Conservation (phyloP, 257 asterid species). For the Solanum okadae region DNA sequence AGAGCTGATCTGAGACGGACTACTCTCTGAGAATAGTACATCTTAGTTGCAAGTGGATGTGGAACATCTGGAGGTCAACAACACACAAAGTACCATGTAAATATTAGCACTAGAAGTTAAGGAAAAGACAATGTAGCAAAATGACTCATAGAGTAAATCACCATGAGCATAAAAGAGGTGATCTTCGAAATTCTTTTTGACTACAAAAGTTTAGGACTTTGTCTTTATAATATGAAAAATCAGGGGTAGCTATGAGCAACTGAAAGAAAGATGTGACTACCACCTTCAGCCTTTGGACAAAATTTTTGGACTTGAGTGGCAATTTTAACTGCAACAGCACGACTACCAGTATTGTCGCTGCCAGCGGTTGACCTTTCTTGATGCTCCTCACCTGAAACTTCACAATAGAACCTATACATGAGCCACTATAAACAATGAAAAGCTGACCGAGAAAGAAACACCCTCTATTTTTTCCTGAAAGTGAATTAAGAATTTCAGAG, state of each 20-base stretch:
- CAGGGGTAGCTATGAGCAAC: not conserved
- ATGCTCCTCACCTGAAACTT: slow-evolving; percentile 14
- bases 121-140: not conserved
- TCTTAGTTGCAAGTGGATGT: slow-evolving; percentile 86
- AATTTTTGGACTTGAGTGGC: not conserved
- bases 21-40: slow-evolving; percentile 64
- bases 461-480: not conserved
- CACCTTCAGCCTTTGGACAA: not conserved
- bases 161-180: not conserved
- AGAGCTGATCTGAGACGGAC: slow-evolving; percentile 55
- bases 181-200: not conserved
- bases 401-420: slow-evolving; percentile 2
- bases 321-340: not conserved
- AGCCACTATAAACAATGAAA: not conserved
- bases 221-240: not conserved
- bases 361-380: slow-evolving; percentile 9
- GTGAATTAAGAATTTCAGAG: not conserved
- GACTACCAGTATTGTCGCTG: slow-evolving; percentile 4
- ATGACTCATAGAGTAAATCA: not conserved
- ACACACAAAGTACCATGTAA: not conserved
- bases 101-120: not conserved
- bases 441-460: not conserved
- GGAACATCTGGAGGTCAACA: slow-evolving; percentile 43
- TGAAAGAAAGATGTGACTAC: not conserved
- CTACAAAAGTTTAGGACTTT: not conserved